Base-by-base conservation (phyloP, 2,329 filamentous ascomycete species). In the Microdochium bolleyi region DNA sequence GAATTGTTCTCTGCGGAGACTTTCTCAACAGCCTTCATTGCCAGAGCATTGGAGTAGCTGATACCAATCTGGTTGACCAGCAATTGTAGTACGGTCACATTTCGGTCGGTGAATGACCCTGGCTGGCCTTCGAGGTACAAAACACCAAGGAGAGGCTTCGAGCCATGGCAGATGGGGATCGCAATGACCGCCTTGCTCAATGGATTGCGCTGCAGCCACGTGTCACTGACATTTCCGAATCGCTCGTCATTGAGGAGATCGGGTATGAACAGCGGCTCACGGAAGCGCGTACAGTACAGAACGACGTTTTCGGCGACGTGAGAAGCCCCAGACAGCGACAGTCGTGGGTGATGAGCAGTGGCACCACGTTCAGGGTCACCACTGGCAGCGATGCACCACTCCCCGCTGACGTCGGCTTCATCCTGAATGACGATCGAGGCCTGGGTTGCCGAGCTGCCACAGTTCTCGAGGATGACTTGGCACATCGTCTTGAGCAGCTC, bases 61-160 rank as follows among this genome's bases (percentile, higher is more conserved):
- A 86, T 86, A 57, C 81, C 81, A 34, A 92, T 88, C 65, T 92
- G 88, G 62, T 89, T 89, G 55, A 91, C 87, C 8, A 92, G 77
- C 24, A 92, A 73, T 65, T 85, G 81, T 14, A 86, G 64, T 2
- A 87, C 82, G 2, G 78, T 84, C 24, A 85, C 76, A 56, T 85
- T 86, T 24, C 87, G 79, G 64, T 91, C 87, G 0, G 87, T 91
- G 60, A 92, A 91, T 0, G 85, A 86, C 24, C 87, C 85, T 0
- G 87, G 83, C 48, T 86, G 78, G 24, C 87, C 81, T 69, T 92
- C 87, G 2, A 91, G 79, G 60, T 92, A 92, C 16, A 92, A 74
- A 16, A 87, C 84, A 1, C 88, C 88, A 11, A 91, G 75, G 3
- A 92, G 75, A 7, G 82, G 78, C 51, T 87, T 85, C 30, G 80